Percentiles rank a stretch among this genome's conserved stretches.
These are phyloP conservation scores for Jacaranda mimosifolia DNA, from an alignment of 257 asterid species.

Conservation along the genomic window DNA sequence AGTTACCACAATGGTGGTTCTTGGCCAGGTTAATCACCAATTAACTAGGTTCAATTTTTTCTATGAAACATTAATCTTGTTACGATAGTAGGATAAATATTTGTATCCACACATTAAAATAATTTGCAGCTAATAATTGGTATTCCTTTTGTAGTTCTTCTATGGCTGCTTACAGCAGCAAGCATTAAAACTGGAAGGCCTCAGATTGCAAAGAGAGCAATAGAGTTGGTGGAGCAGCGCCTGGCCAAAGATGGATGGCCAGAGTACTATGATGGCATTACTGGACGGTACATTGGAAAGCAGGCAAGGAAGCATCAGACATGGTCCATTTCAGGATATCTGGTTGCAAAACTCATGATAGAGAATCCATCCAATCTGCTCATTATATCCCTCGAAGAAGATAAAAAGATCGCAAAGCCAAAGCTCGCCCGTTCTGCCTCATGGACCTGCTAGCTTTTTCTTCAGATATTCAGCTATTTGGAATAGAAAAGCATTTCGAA, in stretches of 20 bases:
- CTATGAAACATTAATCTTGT: slow-evolving; percentile 17
- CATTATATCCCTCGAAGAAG: slow-evolving; percentile 62
- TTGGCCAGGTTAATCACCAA: slow-evolving; percentile 60
- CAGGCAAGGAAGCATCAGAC: slow-evolving; percentile 75
- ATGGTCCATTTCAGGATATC: slow-evolving; percentile 69
- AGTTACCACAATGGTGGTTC: slow-evolving; percentile 75
- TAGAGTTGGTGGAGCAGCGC: slow-evolving; percentile 65
- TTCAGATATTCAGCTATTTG: background rate
- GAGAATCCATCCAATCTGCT: slow-evolving; percentile 67
- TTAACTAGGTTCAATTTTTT: background rate
- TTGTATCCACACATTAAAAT: background rate
- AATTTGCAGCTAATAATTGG: background rate
- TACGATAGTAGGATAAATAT: background rate
- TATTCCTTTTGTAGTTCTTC: slow-evolving; percentile 49
- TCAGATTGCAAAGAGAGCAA: slow-evolving; percentile 67
- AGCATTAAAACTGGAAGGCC: slow-evolving; percentile 74
- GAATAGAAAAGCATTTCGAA: background rate
- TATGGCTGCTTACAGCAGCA: slow-evolving; percentile 74
- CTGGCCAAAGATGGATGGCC: slow-evolving; percentile 77
- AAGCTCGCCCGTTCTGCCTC: slow-evolving; percentile 64
- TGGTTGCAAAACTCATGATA: slow-evolving; percentile 68
- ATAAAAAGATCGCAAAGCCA: slow-evolving; percentile 60
- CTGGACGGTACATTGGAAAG: slow-evolving; percentile 63
- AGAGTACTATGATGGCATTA: slow-evolving; percentile 68
- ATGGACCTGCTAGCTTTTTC: slow-evolving; percentile 46